Conservation (phyloP, 2,329 filamentous ascomycete species). For the Pestalotiopsis fici region DNA sequence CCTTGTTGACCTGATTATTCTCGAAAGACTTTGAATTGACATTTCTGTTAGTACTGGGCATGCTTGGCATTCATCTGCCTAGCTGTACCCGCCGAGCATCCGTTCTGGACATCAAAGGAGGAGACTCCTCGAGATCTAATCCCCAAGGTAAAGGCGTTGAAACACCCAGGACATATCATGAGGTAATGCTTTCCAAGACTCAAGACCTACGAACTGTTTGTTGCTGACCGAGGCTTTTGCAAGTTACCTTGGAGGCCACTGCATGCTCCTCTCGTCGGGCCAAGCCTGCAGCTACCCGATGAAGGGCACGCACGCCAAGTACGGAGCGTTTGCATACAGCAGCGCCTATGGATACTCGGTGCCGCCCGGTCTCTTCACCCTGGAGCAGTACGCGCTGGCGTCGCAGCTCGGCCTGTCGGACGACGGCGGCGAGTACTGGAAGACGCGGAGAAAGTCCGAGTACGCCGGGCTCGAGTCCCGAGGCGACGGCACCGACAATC, state of each 20-base stretch:
- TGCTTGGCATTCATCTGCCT: slow-evolving; percentile 77
- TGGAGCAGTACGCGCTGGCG: slow-evolving; percentile 76
- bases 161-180: slow-evolving; percentile 73
- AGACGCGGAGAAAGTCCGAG: slow-evolving; percentile 68
- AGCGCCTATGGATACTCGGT: slow-evolving; percentile 77
- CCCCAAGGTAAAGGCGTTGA: slow-evolving; percentile 60
- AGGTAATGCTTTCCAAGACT: slow-evolving; percentile 32
- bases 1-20: not conserved
- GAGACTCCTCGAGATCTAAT: slow-evolving; percentile 58
- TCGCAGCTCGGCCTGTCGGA: slow-evolving; percentile 76
- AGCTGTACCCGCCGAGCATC: slow-evolving; percentile 67
- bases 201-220: not conserved
- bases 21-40: too few species aligned
- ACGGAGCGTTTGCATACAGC: slow-evolving; percentile 78
- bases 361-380: slow-evolving; percentile 72
- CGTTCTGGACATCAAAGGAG: slow-evolving; percentile 74
- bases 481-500: too few species aligned
- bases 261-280: slow-evolving; percentile 73
- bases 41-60: slow-evolving; percentile 67
- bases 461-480: slow-evolving; percentile 63
- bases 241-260: slow-evolving; percentile 70
- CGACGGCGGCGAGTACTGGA: slow-evolving; percentile 78
- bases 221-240: slow-evolving; percentile 7
- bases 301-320: slow-evolving; percentile 80
- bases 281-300: slow-evolving; percentile 83